Evolutionary conservation across 2,329 filamentous ascomycete species (phyloP).

Genomic region (Sclerotinia subarctica): DNA sequence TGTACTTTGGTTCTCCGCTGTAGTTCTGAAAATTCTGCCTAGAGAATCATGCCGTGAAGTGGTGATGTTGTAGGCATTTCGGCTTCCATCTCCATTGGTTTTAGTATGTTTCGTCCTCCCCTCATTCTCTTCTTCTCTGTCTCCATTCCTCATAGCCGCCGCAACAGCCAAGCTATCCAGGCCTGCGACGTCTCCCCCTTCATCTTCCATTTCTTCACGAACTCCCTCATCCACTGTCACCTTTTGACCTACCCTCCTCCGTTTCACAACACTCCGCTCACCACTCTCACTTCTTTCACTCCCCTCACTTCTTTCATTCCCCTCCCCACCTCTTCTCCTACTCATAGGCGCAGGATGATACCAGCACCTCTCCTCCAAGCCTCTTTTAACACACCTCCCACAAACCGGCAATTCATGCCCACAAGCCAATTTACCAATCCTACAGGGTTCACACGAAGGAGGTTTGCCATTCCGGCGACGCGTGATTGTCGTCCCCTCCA

Average conservation of each 20-base stretch:
- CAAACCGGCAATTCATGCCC: constrained; percentile 34
- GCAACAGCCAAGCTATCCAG: neutral
- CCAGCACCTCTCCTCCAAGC: constrained; percentile 11
- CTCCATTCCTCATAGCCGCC: neutral
- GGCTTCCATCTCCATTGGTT: constrained; percentile 6
- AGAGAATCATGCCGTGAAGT: neutral
- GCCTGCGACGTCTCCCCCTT: neutral
- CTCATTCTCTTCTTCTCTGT: neutral
- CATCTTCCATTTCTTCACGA: neutral
- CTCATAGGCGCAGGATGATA: constrained; percentile 9
- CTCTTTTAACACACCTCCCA: constrained; percentile 31
- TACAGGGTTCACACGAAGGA: constrained; percentile 37
- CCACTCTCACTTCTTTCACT: no score
- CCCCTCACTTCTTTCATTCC: neutral
- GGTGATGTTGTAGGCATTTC: neutral
- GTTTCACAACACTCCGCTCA: neutral
- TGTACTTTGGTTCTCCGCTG: neutral
- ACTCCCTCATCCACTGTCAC: neutral
- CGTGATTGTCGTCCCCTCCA: neutral
- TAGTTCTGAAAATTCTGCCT: neutral
- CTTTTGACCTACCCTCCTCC: neutral
- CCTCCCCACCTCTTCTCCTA: neutral
- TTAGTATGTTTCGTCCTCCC: constrained; percentile 6
- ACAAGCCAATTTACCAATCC: constrained; percentile 36
- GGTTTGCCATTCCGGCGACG: constrained; percentile 35